These are phyloP conservation scores for Aspergillus ochraceus DNA, from an alignment of 2,329 filamentous ascomycete genomes.

Conservation along the genomic window DNA sequence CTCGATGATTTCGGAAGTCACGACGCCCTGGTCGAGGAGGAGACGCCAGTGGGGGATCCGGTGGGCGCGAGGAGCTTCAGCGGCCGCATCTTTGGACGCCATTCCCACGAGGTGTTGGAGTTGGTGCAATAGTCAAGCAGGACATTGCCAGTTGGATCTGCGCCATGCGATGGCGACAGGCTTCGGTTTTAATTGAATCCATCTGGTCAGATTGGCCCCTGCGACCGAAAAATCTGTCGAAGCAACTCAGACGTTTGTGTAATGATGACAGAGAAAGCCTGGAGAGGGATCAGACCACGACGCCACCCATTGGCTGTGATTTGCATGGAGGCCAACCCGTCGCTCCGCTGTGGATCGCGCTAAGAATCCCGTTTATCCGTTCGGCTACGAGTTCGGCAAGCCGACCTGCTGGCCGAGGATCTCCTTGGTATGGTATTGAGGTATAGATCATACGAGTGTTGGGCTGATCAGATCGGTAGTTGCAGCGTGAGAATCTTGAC, in stretches of 20 bases:
- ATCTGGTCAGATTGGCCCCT: background rate
- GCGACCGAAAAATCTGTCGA: background rate
- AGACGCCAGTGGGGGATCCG: constrained; percentile 39
- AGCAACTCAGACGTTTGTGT: too few species aligned
- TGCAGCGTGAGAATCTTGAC: too few species aligned
- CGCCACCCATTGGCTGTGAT: too few species aligned
- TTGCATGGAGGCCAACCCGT: too few species aligned
- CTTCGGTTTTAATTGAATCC: background rate
- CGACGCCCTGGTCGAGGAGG: constrained; percentile 32
- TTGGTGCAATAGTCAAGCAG: too few species aligned
- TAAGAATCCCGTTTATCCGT: background rate
- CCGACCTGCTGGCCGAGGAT: background rate
- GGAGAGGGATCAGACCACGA: too few species aligned
- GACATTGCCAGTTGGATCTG: too few species aligned
- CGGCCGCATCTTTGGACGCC: background rate
- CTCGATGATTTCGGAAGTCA: constrained; percentile 37
- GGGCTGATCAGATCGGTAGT: too few species aligned
- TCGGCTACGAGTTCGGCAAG: constrained; percentile 5
- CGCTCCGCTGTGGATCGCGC: too few species aligned
- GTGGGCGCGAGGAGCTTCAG: constrained; percentile 25
- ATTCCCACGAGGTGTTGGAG: background rate
- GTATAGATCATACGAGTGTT: too few species aligned
- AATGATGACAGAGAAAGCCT: too few species aligned
- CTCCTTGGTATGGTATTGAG: too few species aligned
- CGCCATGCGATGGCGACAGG: background rate